Conservation (phyloP, 345 rosid genomes). For the Hirschfeldia incana region DNA sequence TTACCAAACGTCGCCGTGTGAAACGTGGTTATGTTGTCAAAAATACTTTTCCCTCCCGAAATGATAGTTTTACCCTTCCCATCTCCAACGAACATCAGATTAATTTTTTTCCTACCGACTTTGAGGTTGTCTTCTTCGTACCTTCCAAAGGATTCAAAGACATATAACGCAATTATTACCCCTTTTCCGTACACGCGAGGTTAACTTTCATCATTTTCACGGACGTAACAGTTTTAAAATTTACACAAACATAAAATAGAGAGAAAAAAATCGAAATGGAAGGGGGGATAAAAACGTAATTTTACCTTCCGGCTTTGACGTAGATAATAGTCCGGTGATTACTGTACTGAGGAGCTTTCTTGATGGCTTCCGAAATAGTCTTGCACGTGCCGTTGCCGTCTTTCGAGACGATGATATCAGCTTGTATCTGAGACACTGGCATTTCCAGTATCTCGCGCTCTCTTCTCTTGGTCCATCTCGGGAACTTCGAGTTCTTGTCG, state of each 20-base stretch:
- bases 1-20: constrained; percentile 95
- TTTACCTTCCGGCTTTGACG: constrained; percentile 94
- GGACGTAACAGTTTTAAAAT: constrained; percentile 8
- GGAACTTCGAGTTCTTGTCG: constrained; percentile 45
- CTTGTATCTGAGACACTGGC: constrained; percentile 63
- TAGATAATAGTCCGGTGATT: constrained; percentile 72
- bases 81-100: constrained; percentile 91
- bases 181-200: not conserved
- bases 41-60: constrained; percentile 63
- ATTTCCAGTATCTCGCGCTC: constrained; percentile 59
- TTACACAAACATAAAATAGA: not conserved
- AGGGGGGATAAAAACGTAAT: constrained; percentile 9
- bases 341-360: constrained; percentile 77
- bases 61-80: constrained; percentile 83
- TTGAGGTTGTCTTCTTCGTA: constrained; percentile 81
- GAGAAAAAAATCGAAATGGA: not conserved
- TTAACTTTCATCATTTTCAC: constrained; percentile 10
- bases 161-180: constrained; percentile 17
- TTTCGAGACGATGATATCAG: constrained; percentile 78
- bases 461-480: constrained; percentile 64
- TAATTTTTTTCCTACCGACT: constrained; percentile 86
- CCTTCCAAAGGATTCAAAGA: constrained; percentile 40
- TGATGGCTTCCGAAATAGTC: constrained; percentile 87
- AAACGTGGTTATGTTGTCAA: constrained; percentile 72
- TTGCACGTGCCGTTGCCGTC: constrained; percentile 86